Conservation (phyloP, 768 basidiomycete species). For the Tricholoma flavovirens region DNA sequence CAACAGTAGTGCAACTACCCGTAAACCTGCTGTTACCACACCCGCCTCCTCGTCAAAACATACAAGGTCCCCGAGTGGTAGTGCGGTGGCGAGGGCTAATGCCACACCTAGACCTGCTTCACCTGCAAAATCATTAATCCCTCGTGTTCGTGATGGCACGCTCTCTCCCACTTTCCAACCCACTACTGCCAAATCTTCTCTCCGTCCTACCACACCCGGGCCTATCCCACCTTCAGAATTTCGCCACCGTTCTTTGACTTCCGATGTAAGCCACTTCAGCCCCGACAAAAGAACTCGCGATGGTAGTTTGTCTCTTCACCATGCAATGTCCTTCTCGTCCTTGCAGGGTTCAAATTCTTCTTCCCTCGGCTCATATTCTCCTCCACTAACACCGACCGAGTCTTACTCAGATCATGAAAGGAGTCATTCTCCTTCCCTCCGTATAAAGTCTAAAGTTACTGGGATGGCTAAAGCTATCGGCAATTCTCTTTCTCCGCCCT, state of each 20-base stretch:
- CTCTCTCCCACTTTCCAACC: conserved; percentile 28
- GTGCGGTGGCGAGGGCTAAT: conserved; percentile 9
- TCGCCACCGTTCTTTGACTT: conserved; percentile 23
- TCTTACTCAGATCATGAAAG: conserved; percentile 9
- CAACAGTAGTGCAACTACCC: conserved; percentile 40
- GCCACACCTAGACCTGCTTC: conserved; percentile 35
- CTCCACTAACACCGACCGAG: conserved; percentile 14
- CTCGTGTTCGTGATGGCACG: conserved; percentile 31
- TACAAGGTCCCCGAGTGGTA: conserved; percentile 3
- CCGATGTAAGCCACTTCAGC: conserved; percentile 17
- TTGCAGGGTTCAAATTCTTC: conserved; percentile 22
- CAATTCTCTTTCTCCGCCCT: conserved; percentile 16
- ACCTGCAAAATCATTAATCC: conserved; percentile 37
- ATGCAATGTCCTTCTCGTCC: conserved; percentile 32
- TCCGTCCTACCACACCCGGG: conserved; percentile 25
- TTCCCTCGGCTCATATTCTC: conserved; percentile 13
- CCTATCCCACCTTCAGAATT: conserved; percentile 29
- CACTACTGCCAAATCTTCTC: conserved; percentile 18
- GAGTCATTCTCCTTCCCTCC: conserved; percentile 25
- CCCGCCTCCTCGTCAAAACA: background rate
- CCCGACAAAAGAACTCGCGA: conserved; percentile 18
- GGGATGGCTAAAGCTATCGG: conserved; percentile 33
- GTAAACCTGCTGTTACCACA: conserved; percentile 3
- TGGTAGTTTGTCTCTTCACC: conserved; percentile 30
- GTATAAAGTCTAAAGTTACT: conserved; percentile 62